These are phyloP conservation scores for Arthrobotrys entomopaga DNA, from an alignment of 2,329 filamentous ascomycete genomes.

Conservation along the genomic window DNA sequence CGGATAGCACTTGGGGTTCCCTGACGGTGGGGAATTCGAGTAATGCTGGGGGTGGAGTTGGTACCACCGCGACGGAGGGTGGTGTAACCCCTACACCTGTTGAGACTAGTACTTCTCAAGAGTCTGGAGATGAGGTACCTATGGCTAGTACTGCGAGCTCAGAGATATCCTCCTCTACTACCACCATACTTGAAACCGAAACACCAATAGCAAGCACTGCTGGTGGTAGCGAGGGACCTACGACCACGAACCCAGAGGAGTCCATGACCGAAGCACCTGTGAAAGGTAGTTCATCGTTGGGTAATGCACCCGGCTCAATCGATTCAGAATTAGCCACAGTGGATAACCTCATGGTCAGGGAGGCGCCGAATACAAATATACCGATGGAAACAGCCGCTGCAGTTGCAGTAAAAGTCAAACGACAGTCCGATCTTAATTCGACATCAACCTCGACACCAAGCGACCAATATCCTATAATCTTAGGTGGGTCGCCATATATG, in stretches of 20 bases:
- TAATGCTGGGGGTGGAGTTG: too few relatives aligned
- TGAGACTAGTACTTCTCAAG: neutral
- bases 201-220: neutral
- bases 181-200: neutral
- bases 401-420: neutral
- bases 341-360: neutral
- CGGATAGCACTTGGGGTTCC: slow-evolving; percentile 36
- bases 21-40: slow-evolving; percentile 1
- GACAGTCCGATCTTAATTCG: too few relatives aligned
- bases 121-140: too few relatives aligned
- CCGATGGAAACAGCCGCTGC: neutral
- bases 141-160: too few relatives aligned
- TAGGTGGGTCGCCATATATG: slow-evolving; percentile 8
- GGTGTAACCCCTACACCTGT: neutral
- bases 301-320: too few relatives aligned
- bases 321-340: neutral
- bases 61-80: neutral
- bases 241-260: neutral
- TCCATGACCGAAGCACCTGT: neutral
- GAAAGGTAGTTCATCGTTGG: too few relatives aligned
- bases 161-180: neutral
- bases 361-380: neutral
- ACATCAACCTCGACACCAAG: neutral
- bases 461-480: slow-evolving; percentile 22
- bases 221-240: neutral